Conservation (phyloP, 768 basidiomycete genomes). For the Psilocybe tampanensis region DNA sequence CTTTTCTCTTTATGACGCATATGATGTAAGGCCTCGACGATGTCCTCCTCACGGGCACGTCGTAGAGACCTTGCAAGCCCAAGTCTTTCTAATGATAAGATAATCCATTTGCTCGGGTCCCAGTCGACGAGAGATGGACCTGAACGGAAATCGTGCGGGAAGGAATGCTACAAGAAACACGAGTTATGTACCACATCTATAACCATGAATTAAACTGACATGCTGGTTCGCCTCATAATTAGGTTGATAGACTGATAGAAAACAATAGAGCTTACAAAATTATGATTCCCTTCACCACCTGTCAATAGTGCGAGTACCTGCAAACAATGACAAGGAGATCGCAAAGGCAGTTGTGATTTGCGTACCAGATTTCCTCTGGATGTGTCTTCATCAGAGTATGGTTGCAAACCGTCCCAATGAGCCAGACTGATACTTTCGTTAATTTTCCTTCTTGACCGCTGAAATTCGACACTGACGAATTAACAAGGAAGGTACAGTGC, state of each 20-base stretch:
- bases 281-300: constrained; percentile 79
- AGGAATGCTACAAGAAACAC: constrained; percentile 55
- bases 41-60: constrained; percentile 49
- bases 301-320: constrained; percentile 72
- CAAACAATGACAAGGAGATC: not conserved
- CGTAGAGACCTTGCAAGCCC: constrained; percentile 52
- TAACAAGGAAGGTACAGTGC: constrained; percentile 74
- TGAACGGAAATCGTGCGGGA: constrained; percentile 79
- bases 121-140: constrained; percentile 63
- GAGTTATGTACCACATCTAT: not conserved
- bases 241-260: not conserved
- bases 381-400: constrained; percentile 79
- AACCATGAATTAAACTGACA: constrained; percentile 26
- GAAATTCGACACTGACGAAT: constrained; percentile 49
- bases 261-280: constrained; percentile 51
- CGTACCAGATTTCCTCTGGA: constrained; percentile 73
- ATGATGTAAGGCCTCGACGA: constrained; percentile 46
- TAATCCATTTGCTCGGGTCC: constrained; percentile 86
- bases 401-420: constrained; percentile 82
- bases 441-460: not conserved
- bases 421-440: constrained; percentile 49
- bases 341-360: not conserved
- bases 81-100: constrained; percentile 49
- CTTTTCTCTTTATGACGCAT: constrained; percentile 46
- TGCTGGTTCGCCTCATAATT: constrained; percentile 34